phyloP scores from a whole-genome alignment of 106 monocot genomes.

The Vanilla planifolia region DNA sequence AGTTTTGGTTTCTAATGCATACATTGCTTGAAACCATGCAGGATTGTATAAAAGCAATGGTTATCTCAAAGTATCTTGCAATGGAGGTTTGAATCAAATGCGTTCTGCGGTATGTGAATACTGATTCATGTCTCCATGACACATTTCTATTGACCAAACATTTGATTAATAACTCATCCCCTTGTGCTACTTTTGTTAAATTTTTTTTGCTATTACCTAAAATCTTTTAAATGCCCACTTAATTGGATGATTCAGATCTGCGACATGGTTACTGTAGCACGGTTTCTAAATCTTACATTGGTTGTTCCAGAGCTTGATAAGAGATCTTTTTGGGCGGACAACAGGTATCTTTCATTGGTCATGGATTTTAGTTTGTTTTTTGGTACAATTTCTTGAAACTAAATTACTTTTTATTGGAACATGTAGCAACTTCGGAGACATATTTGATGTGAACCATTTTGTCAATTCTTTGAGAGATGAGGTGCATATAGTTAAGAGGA shows the following conservation, averaged over 20 bases:
- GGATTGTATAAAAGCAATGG: conserved; percentile 88
- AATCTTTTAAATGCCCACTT: conserved; percentile 4
- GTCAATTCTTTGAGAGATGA: conserved; percentile 77
- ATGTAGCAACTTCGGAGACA: conserved; percentile 77
- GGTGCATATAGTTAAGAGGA: conserved; percentile 64
- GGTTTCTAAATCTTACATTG: conserved; percentile 73
- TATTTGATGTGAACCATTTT: conserved; percentile 92
- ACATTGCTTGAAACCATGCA: conserved; percentile 19
- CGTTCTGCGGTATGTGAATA: conserved; percentile 67
- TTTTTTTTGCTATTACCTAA: not conserved
- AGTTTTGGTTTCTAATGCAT: not conserved
- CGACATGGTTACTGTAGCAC: conserved; percentile 91
- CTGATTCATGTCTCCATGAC: not conserved
- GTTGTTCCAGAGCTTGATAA: conserved; percentile 95
- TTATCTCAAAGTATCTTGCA: conserved; percentile 83
- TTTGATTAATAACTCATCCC: not conserved
- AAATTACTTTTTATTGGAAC: conserved; percentile 10
- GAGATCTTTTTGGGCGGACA: conserved; percentile 95
- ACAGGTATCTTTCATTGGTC: conserved; percentile 37
- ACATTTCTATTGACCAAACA: not conserved
- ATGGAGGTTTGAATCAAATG: conserved; percentile 98
- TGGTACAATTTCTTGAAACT: not conserved
- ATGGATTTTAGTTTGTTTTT: not conserved
- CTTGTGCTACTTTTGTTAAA: not conserved
- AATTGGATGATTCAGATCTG: conserved; percentile 65